Percentiles rank a stretch among this genome's conserved stretches.
Conservation (phyloP, 176 grass and related monocot species). For the Lolium rigidum region DNA sequence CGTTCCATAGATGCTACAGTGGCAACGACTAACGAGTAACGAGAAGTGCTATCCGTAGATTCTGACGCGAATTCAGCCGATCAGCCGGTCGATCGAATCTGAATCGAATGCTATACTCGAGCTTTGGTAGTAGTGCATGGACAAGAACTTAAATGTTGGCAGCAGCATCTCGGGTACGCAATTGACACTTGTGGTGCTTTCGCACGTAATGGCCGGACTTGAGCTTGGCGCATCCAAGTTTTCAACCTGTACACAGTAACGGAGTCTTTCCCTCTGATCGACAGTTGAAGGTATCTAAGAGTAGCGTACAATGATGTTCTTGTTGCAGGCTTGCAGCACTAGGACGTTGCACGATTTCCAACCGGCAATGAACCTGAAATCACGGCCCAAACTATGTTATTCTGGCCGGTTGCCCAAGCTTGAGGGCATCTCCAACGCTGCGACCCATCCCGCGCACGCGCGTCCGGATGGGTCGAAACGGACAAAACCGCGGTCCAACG, state of each 20-base stretch:
- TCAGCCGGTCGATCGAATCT: slow-evolving; percentile 41
- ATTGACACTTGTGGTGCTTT: neutral
- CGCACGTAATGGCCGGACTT: slow-evolving; percentile 1
- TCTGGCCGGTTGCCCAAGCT: slow-evolving; percentile 30
- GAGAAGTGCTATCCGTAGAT: neutral
- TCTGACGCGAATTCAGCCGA: slow-evolving; percentile 33
- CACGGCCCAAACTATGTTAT: slow-evolving; percentile 33
- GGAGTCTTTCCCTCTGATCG: neutral
- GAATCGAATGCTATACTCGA: slow-evolving; percentile 43
- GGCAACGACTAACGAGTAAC: neutral
- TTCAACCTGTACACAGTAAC: neutral
- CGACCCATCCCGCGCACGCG: no score
- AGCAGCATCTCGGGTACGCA: slow-evolving; percentile 25
- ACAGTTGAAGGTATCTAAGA: neutral
- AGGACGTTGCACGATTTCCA: slow-evolving; percentile 29
- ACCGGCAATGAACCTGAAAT: slow-evolving; percentile 54
- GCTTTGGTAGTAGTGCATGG: slow-evolving; percentile 37
- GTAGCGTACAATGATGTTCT: neutral
- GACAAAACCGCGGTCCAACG: no score
- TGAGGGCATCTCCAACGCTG: neutral
- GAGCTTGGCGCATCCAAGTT: neutral
- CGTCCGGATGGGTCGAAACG: no score
- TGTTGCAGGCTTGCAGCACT: neutral
- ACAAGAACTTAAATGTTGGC: slow-evolving; percentile 14
- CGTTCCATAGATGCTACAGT: no score